Percentiles rank a stretch among this genome's conserved stretches.
These are phyloP conservation scores for Moesziomyces parantarcticus DNA, from an alignment of 1,284 basidiomycete species.

Conservation along the genomic window DNA sequence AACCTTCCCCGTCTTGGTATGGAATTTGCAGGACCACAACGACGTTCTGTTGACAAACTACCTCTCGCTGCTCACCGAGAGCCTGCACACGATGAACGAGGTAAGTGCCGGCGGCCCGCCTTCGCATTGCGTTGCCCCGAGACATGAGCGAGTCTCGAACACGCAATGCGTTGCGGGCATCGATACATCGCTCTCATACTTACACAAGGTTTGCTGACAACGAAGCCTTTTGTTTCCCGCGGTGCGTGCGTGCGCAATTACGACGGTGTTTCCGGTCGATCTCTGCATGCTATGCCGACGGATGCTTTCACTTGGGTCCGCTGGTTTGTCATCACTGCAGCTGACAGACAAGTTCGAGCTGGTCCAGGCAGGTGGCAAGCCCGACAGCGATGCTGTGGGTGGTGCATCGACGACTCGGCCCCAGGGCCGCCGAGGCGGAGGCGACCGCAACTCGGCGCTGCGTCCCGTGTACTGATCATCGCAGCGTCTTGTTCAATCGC, in stretches of 20 bases:
- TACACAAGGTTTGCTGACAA: too few relatives aligned
- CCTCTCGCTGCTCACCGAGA: slow-evolving; percentile 86
- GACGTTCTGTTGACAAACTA: slow-evolving; percentile 93
- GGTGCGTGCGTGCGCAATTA: too few relatives aligned
- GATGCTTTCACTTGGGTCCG: not conserved
- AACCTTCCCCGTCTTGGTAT: not conserved
- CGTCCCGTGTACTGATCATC: slow-evolving; percentile 29
- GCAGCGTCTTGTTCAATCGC: not conserved
- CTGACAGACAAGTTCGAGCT: slow-evolving; percentile 62
- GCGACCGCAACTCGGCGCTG: slow-evolving; percentile 13
- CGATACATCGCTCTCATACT: too few relatives aligned
- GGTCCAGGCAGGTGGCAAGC: slow-evolving; percentile 31
- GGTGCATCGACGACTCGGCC: slow-evolving; percentile 2
- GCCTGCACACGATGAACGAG: slow-evolving; percentile 85
- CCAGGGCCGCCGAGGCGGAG: slow-evolving; percentile 14
- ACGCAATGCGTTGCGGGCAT: not conserved
- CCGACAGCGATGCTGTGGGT: slow-evolving; percentile 18
- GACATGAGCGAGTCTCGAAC: slow-evolving; percentile 1
- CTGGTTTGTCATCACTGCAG: slow-evolving; percentile 14
- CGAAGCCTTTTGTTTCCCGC: too few relatives aligned
- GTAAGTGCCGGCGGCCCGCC: slow-evolving; percentile 71
- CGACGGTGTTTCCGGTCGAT: too few relatives aligned
- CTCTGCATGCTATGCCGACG: too few relatives aligned
- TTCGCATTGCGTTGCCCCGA: too few relatives aligned
- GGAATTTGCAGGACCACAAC: slow-evolving; percentile 82